phyloP scores from a whole-genome alignment of 2,329 filamentous ascomycete genomes.

The Raffaelea albimanens region DNA sequence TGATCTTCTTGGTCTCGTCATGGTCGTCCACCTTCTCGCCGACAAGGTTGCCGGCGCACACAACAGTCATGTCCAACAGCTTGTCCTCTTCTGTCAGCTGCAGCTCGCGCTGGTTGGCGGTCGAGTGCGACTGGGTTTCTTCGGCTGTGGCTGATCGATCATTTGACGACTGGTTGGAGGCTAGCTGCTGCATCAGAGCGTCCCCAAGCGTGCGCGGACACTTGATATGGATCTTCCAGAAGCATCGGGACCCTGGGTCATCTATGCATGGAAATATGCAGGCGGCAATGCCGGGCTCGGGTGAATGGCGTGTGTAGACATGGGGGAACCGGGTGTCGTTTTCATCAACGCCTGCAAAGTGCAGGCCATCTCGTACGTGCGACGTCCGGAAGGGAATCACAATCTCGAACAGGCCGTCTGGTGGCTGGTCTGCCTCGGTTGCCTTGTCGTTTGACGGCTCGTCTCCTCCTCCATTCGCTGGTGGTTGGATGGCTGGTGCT shows the following conservation, averaged over 20 bases:
- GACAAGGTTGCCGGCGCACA: conserved; percentile 82
- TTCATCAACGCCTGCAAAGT: conserved; percentile 79
- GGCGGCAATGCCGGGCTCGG: conserved; percentile 68
- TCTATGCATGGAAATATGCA: conserved; percentile 93
- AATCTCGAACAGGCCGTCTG: conserved; percentile 25
- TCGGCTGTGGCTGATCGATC: conserved; percentile 19
- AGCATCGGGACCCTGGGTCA: conserved; percentile 62
- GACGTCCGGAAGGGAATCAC: conserved; percentile 69
- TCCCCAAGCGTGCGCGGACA: conserved; percentile 82
- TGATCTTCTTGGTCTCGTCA: conserved; percentile 76
- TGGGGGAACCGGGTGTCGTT: conserved; percentile 81
- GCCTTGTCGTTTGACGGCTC: too few relatives aligned
- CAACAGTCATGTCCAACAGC: conserved; percentile 75
- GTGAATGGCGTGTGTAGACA: conserved; percentile 76
- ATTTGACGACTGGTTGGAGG: conserved; percentile 25
- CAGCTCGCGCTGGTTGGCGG: conserved; percentile 19
- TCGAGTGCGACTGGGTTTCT: conserved; percentile 19
- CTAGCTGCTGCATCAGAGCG: conserved; percentile 43
- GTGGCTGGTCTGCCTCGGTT: conserved; percentile 1
- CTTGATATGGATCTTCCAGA: conserved; percentile 82
- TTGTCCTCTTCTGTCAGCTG: conserved; percentile 67
- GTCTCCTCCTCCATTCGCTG: background rate
- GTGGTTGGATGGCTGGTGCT: background rate
- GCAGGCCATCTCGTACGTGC: conserved; percentile 73
- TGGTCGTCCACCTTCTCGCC: conserved; percentile 71